Conservation (phyloP, 1,139 yeast species). For the Taphrina confusa region DNA sequence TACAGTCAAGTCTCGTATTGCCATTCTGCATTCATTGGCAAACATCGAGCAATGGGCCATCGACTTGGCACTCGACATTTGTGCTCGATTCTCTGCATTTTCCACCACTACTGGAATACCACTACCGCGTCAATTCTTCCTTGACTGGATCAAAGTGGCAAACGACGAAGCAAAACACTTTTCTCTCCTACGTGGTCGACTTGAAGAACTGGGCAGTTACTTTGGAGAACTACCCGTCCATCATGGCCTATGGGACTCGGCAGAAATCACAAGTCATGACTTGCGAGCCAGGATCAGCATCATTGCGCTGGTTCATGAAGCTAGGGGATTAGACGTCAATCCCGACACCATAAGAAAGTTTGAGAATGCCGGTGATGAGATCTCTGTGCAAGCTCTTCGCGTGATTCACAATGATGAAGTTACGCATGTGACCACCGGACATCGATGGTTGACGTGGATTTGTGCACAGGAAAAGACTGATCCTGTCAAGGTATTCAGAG, state of each 20-base stretch:
- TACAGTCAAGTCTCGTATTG: slow-evolving; percentile 23
- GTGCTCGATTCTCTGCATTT: slow-evolving; percentile 23
- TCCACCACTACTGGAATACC: not conserved
- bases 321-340: slow-evolving; percentile 29
- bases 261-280: slow-evolving; percentile 18
- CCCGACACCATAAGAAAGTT: slow-evolving; percentile 32
- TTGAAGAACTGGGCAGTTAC: slow-evolving; percentile 24
- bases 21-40: slow-evolving; percentile 28
- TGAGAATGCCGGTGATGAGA: slow-evolving; percentile 27
- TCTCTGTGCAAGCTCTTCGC: slow-evolving; percentile 11
- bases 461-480: slow-evolving; percentile 22
- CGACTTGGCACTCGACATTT: slow-evolving; percentile 28
- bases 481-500: slow-evolving; percentile 18
- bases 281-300: slow-evolving; percentile 28
- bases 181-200: slow-evolving; percentile 28
- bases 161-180: slow-evolving; percentile 33
- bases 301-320: slow-evolving; percentile 29
- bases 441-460: slow-evolving; percentile 29
- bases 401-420: slow-evolving; percentile 29
- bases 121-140: slow-evolving; percentile 31
- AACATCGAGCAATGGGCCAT: slow-evolving; percentile 33
- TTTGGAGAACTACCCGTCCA: slow-evolving; percentile 30
- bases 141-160: slow-evolving; percentile 33
- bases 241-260: slow-evolving; percentile 29
- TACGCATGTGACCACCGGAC: slow-evolving; percentile 29